phyloP scores from a whole-genome alignment of 441 rosid species.

The Populus trichocarpa region DNA sequence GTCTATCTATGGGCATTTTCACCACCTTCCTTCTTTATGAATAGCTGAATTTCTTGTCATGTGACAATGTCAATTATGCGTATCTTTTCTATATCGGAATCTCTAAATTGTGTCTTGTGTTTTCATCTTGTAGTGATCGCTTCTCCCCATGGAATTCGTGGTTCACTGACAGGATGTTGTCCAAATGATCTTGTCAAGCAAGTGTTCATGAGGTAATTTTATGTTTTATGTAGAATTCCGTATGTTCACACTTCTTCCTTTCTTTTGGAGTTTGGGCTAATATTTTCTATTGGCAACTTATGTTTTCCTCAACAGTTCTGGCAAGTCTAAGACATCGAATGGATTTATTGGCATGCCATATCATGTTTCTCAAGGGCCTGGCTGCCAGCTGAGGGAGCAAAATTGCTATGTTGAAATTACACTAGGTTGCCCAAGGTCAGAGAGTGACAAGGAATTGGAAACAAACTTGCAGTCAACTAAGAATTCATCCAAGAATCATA shows the following conservation, averaged over 20 bases:
- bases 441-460: conserved; percentile 44
- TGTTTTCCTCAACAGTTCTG: conserved; percentile 48
- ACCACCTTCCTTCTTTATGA: neutral
- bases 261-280: conserved; percentile 15
- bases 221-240: conserved; percentile 6
- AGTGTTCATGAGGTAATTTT: conserved; percentile 70
- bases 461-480: conserved; percentile 37
- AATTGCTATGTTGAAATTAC: conserved; percentile 82
- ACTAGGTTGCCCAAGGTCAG: conserved; percentile 66
- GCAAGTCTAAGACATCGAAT: conserved; percentile 55
- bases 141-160: conserved; percentile 98
- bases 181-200: conserved; percentile 96
- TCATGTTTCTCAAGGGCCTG: conserved; percentile 65
- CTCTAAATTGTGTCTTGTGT: conserved; percentile 22
- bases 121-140: conserved; percentile 65
- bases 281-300: conserved; percentile 18
- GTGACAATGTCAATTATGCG: neutral
- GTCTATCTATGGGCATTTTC: neutral
- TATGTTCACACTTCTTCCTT: neutral
- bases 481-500: conserved; percentile 57
- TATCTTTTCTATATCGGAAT: conserved; percentile 16
- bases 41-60: neutral
- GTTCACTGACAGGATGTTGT: conserved; percentile 90
- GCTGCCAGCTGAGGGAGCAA: conserved; percentile 61
- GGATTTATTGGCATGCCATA: conserved; percentile 66